These are phyloP conservation scores for Emergomyces orientalis DNA, from an alignment of 2,329 filamentous ascomycete species.

Conservation along the genomic window DNA sequence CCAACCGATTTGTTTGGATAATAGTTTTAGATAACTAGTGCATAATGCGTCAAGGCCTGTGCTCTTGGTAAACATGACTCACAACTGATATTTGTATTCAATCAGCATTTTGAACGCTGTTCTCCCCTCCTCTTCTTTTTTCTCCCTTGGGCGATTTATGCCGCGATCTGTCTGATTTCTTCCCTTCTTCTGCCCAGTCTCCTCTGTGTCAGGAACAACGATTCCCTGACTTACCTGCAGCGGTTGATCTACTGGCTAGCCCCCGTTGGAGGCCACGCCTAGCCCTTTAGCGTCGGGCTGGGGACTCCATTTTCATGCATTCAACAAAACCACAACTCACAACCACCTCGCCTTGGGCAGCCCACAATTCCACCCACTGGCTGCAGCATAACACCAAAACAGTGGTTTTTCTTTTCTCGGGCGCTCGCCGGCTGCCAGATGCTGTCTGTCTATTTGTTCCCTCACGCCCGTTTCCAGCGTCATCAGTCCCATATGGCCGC, in stretches of 20 bases:
- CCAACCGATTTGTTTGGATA: neutral
- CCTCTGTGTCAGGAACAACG: neutral
- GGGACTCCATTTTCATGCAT: neutral
- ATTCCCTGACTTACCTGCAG: neutral
- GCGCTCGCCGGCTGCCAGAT: neutral
- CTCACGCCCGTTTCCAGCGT: neutral
- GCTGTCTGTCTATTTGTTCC: conserved; percentile 2
- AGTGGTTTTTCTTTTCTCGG: neutral
- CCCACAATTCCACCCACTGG: neutral
- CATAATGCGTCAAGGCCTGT: neutral
- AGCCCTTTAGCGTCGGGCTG: neutral
- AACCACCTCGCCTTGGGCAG: conserved; percentile 4
- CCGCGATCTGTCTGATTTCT: neutral
- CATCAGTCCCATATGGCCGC: neutral
- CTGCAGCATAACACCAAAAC: neutral
- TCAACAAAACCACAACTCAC: neutral
- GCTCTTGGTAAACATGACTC: neutral
- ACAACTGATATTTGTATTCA: neutral
- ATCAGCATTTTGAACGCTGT: neutral
- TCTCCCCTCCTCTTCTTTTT: neutral
- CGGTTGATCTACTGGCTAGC: conserved; percentile 1
- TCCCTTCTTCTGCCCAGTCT: neutral
- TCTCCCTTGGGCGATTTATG: neutral
- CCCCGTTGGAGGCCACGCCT: neutral
- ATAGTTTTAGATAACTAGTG: neutral